Percentiles rank a stretch among this genome's conserved stretches.
phyloP scores from a whole-genome alignment of 345 rosid genomes.

The Boechera stricta region DNA sequence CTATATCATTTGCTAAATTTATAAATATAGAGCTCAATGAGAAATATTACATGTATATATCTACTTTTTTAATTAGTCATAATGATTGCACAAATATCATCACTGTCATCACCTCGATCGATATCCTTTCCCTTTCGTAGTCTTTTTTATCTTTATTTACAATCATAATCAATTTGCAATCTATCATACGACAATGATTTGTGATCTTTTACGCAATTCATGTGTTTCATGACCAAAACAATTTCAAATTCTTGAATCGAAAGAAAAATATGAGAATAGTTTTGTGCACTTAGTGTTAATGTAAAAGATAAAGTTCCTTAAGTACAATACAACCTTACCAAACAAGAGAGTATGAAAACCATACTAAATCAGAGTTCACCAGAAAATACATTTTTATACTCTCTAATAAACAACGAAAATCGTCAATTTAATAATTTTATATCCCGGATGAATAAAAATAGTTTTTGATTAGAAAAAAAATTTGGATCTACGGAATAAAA shows the following conservation, averaged over 20 bases:
- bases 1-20: slow-evolving; percentile 23
- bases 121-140: slow-evolving; percentile 26
- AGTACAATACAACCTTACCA: not conserved
- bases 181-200: slow-evolving; percentile 5
- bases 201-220: slow-evolving; percentile 13
- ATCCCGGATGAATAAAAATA: not conserved
- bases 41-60: not conserved
- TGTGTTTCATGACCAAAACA: not conserved
- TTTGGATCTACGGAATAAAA: too few relatives aligned
- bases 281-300: not conserved
- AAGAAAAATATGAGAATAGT: not conserved
- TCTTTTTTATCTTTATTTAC: slow-evolving; percentile 18
- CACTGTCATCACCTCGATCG: slow-evolving; percentile 33
- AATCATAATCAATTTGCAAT: slow-evolving; percentile 19
- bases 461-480: too few relatives aligned
- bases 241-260: not conserved
- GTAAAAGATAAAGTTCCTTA: not conserved
- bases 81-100: slow-evolving; percentile 44
- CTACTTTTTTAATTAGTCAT: slow-evolving; percentile 24
- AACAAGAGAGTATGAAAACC: too few relatives aligned
- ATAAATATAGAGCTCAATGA: slow-evolving; percentile 5
- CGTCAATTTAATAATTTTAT: not conserved
- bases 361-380: not conserved
- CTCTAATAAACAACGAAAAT: not conserved
- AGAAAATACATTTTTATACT: not conserved